Evolutionary conservation across 2,329 filamentous ascomycete genomes (phyloP).

Genomic region (Colletotrichum lini): DNA sequence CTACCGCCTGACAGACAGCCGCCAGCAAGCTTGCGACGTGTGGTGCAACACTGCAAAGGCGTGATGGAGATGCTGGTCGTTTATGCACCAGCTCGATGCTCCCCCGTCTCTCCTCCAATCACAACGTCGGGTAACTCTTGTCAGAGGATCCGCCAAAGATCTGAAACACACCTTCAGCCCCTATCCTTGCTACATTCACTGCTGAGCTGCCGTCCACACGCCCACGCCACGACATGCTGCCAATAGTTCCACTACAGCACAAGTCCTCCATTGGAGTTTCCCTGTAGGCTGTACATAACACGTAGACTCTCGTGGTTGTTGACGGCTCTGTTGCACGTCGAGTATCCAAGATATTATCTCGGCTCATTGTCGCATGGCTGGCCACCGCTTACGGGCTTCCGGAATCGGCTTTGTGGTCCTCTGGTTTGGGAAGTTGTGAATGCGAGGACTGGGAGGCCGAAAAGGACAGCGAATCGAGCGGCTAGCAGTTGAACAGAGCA

Average conservation of each 20-base stretch:
- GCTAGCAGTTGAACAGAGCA: neutral
- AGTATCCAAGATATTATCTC: conserved; percentile 14
- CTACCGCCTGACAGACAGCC: conserved; percentile 11
- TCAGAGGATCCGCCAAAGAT: conserved; percentile 40
- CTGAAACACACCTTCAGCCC: conserved; percentile 40
- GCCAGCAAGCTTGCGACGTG: conserved; percentile 38
- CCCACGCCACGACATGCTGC: conserved; percentile 37
- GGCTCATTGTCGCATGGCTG: conserved; percentile 12
- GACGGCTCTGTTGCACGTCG: neutral
- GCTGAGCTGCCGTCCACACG: conserved; percentile 27
- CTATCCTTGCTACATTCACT: conserved; percentile 23
- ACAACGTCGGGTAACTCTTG: conserved; percentile 40
- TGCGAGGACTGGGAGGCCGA: conserved; percentile 14
- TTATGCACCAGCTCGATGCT: conserved; percentile 38
- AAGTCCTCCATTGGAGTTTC: conserved; percentile 6
- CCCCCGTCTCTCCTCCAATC: conserved; percentile 31
- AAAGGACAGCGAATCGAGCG: conserved; percentile 8
- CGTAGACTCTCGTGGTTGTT: conserved; percentile 7
- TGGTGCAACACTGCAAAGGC: conserved; percentile 33
- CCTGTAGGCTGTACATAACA: neutral
- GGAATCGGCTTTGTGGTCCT: conserved; percentile 17
- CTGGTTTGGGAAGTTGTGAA: conserved; percentile 8
- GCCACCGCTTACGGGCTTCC: conserved; percentile 15
- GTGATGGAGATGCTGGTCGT: conserved; percentile 37
- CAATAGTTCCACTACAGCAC: conserved; percentile 29